phyloP scores from a whole-genome alignment of 768 basidiomycete species.

The Hygrocybe coccinea region DNA sequence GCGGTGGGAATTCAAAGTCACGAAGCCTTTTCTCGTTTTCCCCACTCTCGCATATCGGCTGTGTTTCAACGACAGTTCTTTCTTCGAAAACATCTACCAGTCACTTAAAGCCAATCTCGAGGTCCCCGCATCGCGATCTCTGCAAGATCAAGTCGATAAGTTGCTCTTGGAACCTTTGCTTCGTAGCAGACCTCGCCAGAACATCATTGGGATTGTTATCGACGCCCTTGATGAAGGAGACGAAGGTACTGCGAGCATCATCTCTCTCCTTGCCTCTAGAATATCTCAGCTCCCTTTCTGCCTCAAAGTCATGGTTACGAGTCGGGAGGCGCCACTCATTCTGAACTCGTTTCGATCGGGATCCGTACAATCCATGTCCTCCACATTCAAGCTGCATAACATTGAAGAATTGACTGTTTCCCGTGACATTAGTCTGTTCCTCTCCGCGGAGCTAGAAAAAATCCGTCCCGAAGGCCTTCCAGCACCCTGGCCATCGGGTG shows the following conservation, averaged over 20 bases:
- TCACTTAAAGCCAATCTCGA: neutral
- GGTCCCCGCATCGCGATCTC: neutral
- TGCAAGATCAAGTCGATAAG: neutral
- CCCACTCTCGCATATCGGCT: neutral
- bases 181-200: neutral
- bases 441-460: neutral
- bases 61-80: neutral
- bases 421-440: neutral
- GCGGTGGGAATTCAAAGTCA: no score
- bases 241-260: neutral
- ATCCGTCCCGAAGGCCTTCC: neutral
- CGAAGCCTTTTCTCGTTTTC: neutral
- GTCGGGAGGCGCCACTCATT: neutral
- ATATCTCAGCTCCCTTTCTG: neutral
- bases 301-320: neutral
- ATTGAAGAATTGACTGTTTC: neutral
- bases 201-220: neutral
- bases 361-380: no score
- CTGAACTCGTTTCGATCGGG: neutral
- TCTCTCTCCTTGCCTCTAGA: neutral
- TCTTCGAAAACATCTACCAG: neutral
- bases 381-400: neutral
- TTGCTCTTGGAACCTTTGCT: neutral
- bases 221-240: neutral
- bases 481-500: neutral